Evolutionary conservation across 2,329 filamentous ascomycete genomes (phyloP), one percentile per base, ranked within the genome.

Genomic region (Ampelomyces quisqualis): DNA sequence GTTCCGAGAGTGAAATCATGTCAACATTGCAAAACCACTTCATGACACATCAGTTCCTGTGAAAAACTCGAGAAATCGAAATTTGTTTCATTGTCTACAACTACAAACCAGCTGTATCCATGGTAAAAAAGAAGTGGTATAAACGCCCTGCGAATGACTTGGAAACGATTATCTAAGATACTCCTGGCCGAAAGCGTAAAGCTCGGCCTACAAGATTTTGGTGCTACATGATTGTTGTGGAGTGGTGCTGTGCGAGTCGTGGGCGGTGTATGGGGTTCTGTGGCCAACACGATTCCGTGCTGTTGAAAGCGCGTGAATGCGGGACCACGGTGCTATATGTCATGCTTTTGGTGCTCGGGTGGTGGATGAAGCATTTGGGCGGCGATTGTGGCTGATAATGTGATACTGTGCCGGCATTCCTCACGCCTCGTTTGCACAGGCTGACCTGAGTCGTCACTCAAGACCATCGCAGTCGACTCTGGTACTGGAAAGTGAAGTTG

Each of bases 211-310:
- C 58, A 61, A 61, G 54, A 58, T 55, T 42, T 29, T 56, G 47
- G 58, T 61, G 58, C 58, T 61, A 61, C 58, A 61, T 60, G 58
- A 61, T 43, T 49, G 47, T 47, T 53, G 43, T 51, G 55, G 58
- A 61, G 58, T 53, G 35, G 50, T 58, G 55, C 55, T 55, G 48
- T 47, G 51, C 53, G 49, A 44, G 51, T 51, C 21, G 37, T 39
- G 44, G 45, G 31, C 47, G 33, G 32, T 42, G 37, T 43, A 35
- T 38, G 24, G 37, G 39, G 26, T 22, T 28, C 26, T 14, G 7
- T 32, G 27, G 27, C 11, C 32, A 3, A n/a, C 8, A n/a, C 11
- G 21, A 11, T 27, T 15, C 37, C 39, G 42, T 43, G 46, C 36
- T 49, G 40, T 40, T 47, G 29, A 45, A 34, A 29, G 32, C 34